Conservation (phyloP, 2,329 filamentous ascomycete genomes). For the Huntiella bhutanensis region DNA sequence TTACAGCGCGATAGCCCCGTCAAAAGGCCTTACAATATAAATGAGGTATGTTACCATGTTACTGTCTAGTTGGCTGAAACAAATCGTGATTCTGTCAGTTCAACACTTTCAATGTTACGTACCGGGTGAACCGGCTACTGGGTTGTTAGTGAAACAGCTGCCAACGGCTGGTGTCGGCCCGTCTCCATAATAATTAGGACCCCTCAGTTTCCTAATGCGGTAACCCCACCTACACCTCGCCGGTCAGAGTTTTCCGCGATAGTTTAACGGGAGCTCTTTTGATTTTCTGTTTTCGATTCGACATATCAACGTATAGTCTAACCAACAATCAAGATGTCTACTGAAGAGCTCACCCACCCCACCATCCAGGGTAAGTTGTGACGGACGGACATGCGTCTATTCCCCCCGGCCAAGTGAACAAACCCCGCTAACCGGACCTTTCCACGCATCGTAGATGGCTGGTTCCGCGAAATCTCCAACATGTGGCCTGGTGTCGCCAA, state of each 20-base stretch:
- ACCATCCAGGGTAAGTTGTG: constrained; percentile 36
- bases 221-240: neutral
- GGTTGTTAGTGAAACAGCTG: too few relatives aligned
- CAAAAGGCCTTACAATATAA: too few relatives aligned
- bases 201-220: neutral
- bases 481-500: constrained; percentile 99
- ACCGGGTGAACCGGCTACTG: too few relatives aligned
- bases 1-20: too few relatives aligned
- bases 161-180: too few relatives aligned
- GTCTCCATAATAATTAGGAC: neutral
- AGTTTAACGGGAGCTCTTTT: neutral
- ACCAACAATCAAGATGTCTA: constrained; percentile 21
- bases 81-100: too few relatives aligned
- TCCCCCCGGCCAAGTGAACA: neutral
- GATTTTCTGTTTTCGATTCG: neutral
- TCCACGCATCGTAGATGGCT: constrained; percentile 54
- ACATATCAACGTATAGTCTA: neutral
- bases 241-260: neutral
- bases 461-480: constrained; percentile 96
- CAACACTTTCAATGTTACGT: too few relatives aligned
- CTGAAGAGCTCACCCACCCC: constrained; percentile 31
- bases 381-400: neutral
- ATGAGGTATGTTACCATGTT: too few relatives aligned
- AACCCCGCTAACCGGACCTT: constrained; percentile 4
- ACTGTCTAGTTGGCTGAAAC: too few relatives aligned